Conservation (phyloP, 495 filamentous ascomycete genomes). For the Glonium stellatum region DNA sequence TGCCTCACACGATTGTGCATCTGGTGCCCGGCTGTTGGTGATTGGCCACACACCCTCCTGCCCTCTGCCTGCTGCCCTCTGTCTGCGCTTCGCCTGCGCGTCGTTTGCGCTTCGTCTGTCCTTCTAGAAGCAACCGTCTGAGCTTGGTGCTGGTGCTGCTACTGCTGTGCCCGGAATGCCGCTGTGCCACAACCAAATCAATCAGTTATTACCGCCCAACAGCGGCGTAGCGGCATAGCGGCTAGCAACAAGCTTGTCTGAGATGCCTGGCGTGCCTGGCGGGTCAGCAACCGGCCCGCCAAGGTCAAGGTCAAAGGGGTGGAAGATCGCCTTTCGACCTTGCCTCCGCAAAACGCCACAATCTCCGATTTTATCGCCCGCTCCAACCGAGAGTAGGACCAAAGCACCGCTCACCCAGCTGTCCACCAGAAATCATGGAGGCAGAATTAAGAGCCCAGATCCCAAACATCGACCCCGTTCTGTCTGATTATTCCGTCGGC, state of each 20-base stretch:
- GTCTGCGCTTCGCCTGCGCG: too few relatives aligned
- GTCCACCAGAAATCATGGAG: conserved; percentile 58
- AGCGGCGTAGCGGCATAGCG: too few relatives aligned
- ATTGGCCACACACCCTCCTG: neutral
- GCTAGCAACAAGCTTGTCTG: too few relatives aligned
- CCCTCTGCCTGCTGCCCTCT: too few relatives aligned
- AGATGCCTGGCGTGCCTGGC: too few relatives aligned
- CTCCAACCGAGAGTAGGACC: neutral
- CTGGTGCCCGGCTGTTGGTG: neutral
- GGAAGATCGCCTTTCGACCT: neutral
- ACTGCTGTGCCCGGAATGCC: neutral
- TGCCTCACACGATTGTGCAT: neutral
- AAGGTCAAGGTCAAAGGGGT: neutral
- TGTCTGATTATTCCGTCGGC: conserved; percentile 89
- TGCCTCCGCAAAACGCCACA: neutral
- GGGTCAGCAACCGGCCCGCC: neutral
- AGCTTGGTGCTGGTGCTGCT: neutral
- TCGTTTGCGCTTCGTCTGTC: neutral
- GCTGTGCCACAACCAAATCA: neutral
- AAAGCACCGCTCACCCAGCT: neutral
- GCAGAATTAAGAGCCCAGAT: conserved; percentile 80
- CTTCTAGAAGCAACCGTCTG: conserved; percentile 3
- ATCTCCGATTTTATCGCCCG: conserved; percentile 1
- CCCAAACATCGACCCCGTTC: conserved; percentile 79
- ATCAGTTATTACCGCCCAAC: neutral